Evolutionary conservation across 116 monocot species (phyloP), one percentile per base, ranked within the genome.

Genomic region (Phalaenopsis hybrid): DNA sequence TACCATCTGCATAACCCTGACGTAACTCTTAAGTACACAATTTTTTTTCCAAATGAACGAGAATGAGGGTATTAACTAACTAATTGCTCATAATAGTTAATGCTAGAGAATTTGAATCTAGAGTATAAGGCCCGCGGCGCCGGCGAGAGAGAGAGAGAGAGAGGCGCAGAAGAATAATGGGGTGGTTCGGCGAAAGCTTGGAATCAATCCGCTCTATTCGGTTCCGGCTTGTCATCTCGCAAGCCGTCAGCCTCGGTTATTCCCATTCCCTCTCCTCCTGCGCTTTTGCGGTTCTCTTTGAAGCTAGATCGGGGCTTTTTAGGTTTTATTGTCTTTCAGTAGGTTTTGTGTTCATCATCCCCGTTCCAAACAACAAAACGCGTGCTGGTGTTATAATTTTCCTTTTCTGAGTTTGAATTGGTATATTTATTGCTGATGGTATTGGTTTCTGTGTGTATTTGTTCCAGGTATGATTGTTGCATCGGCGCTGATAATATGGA

Each of bases 201-300:
- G 88, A 91, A n/a, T 89, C 89, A 21, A 93, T 95, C 41, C 84
- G 93, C 12, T 92, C 93, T 37, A 67, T 93, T 37, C 93, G 89
- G 88, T 84, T 89, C 84, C 84, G 93, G 43, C 91, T 90, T 6
- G 79, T 90, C 58, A 85, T 93, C 83, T 81, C 83, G 34, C 93
- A 96, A 58, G 82, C 81, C 70, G 79, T 93, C 79, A 96, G 87
- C 85, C 90, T 96, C 16, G 95, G 95, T 96, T 28, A 45, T 78
- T 81, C 18, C n/a, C 11, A 25, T 57, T 58, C 49, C 41, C 41
- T 41, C 41, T 41, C 41, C 41, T 2, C 41, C 3, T 41, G 41
- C 4, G 41, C 41, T 3, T 41, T 41, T 41, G 41, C 4, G 41
- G 41, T 41, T 41, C 1, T 41, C 41, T 41, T 41, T 2, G 41